Evolutionary conservation across 345 rosid genomes (phyloP).

Genomic region (Lepidium africanum): DNA sequence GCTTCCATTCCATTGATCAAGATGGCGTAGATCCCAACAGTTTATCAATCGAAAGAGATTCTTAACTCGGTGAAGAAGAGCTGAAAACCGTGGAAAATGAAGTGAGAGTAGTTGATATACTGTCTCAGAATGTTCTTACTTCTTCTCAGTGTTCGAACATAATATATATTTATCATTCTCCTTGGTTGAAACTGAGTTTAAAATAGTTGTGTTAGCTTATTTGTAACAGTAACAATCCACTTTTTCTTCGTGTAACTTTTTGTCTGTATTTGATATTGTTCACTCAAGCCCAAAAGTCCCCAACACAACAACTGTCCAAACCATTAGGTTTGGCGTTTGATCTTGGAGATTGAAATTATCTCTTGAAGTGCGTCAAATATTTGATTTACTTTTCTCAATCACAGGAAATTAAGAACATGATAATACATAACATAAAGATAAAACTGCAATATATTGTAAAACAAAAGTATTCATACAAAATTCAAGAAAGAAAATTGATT

Average conservation of each 20-base stretch:
- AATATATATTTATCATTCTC: not conserved
- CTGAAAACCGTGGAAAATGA: not conserved
- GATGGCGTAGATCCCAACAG: not conserved
- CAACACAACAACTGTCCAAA: too few species aligned
- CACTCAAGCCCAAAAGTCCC: too few species aligned
- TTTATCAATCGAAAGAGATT: not conserved
- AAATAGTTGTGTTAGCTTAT: not conserved
- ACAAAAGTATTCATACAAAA: not conserved
- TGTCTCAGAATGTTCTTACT: not conserved
- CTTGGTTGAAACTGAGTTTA: constrained; percentile 6
- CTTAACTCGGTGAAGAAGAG: not conserved
- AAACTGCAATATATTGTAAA: not conserved
- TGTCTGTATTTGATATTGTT: not conserved
- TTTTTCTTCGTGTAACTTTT: not conserved
- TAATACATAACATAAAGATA: not conserved
- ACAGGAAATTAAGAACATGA: not conserved
- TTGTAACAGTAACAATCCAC: not conserved
- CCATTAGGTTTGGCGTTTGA: not conserved
- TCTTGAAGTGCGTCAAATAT: too few species aligned
- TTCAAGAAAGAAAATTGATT: not conserved
- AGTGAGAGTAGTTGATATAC: constrained; percentile 1
- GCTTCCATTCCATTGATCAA: constrained; percentile 29
- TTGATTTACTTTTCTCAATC: not conserved
- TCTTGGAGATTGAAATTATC: not conserved
- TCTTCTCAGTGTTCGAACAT: not conserved